Conservation (phyloP, 805 yeast species). For the Ogataea degrootiae region DNA sequence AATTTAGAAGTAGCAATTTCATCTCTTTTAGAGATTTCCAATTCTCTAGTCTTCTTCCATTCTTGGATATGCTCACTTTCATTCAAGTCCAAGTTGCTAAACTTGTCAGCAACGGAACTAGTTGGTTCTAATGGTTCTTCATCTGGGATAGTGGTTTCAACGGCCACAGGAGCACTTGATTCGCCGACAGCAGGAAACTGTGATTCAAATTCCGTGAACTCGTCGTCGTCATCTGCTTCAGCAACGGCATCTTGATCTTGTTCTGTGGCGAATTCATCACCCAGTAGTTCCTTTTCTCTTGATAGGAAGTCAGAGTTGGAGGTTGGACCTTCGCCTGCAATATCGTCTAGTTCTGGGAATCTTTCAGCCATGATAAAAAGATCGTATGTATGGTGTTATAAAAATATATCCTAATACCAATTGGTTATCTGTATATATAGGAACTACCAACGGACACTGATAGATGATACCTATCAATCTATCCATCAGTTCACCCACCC, state of each 20-base stretch:
- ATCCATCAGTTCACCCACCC: no score
- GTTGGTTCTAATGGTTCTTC: neutral
- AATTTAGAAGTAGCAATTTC: constrained; percentile 60
- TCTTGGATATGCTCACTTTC: constrained; percentile 60
- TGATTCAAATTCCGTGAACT: constrained; percentile 39
- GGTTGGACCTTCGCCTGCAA: constrained; percentile 25
- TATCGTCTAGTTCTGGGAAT: constrained; percentile 64
- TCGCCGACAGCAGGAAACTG: constrained; percentile 58
- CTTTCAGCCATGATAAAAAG: constrained; percentile 56
- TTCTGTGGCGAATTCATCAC: constrained; percentile 68
- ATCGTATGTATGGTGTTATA: neutral
- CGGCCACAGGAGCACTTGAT: constrained; percentile 44
- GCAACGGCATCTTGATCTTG: constrained; percentile 47
- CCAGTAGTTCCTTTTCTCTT: constrained; percentile 63
- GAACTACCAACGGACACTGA: no score
- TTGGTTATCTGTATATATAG: no score
- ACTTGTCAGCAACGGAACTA: constrained; percentile 36
- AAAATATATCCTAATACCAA: no score
- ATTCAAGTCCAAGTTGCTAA: constrained; percentile 32
- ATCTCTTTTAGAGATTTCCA: constrained; percentile 79
- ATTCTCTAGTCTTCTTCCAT: constrained; percentile 79
- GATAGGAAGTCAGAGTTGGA: constrained; percentile 53
- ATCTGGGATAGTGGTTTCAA: neutral
- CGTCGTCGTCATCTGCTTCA: constrained; percentile 44
- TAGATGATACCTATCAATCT: no score